Conservation (phyloP, 1,139 yeast species). For the Debaryomycetaceae sp. region DNA sequence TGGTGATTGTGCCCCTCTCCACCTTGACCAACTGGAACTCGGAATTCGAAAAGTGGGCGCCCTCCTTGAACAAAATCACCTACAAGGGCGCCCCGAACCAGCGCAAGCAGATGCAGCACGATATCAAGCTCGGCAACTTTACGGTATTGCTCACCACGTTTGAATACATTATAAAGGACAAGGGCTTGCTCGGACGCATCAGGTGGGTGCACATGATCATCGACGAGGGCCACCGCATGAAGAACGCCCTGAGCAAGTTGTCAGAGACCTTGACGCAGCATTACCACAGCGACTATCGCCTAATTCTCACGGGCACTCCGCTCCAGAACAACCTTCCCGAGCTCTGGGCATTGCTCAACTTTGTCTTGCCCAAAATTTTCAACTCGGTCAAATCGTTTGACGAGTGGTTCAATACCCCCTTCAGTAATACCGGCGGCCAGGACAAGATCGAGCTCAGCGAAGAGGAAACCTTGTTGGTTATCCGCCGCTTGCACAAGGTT, state of each 20-base stretch:
- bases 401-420: slow-evolving; percentile 83
- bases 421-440: slow-evolving; percentile 73
- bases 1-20: slow-evolving; percentile 76
- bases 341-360: slow-evolving; percentile 72
- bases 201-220: slow-evolving; percentile 82
- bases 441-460: slow-evolving; percentile 72
- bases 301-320: slow-evolving; percentile 82
- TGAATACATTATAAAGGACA: slow-evolving; percentile 69
- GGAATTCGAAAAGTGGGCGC: slow-evolving; percentile 87
- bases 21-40: slow-evolving; percentile 79
- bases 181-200: slow-evolving; percentile 52
- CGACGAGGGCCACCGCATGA: slow-evolving; percentile 87
- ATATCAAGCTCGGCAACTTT: slow-evolving; percentile 55
- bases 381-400: slow-evolving; percentile 79
- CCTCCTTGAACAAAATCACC: slow-evolving; percentile 52
- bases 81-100: slow-evolving; percentile 69
- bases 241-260: slow-evolving; percentile 65
- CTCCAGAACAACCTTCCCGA: slow-evolving; percentile 78
- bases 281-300: slow-evolving; percentile 65
- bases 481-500: slow-evolving; percentile 92
- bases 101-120: slow-evolving; percentile 54
- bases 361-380: slow-evolving; percentile 70
- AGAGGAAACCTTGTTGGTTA: slow-evolving; percentile 90
- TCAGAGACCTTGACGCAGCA: slow-evolving; percentile 62
- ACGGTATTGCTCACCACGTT: slow-evolving; percentile 71